Evolutionary conservation across 2,329 filamentous ascomycete genomes (phyloP).

Genomic region (Monosporascus ibericus): DNA sequence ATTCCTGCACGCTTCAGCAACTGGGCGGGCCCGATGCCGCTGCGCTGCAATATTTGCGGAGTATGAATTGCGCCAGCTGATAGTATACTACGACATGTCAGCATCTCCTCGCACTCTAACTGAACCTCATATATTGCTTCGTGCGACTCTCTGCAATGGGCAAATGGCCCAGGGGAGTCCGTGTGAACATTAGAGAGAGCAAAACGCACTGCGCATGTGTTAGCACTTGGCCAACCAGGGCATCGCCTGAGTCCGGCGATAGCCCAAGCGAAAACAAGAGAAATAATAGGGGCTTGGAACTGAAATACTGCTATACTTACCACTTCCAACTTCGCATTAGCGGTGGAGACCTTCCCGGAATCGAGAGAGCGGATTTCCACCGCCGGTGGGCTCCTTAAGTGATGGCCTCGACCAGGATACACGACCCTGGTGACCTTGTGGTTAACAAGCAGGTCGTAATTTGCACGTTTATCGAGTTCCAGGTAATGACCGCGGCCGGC

Average conservation of each 20-base stretch:
- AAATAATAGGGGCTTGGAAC: background rate
- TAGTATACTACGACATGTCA: background rate
- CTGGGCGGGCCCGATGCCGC: background rate
- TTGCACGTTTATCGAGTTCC: constrained; percentile 17
- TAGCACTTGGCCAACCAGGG: background rate
- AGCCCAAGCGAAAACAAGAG: too few species aligned
- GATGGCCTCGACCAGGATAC: constrained; percentile 3
- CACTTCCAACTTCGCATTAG: background rate
- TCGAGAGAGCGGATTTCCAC: background rate
- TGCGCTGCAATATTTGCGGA: background rate
- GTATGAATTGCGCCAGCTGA: background rate
- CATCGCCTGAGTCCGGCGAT: too few species aligned
- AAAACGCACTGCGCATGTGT: background rate
- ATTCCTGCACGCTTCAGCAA: background rate
- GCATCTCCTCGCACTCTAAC: background rate
- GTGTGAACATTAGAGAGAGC: too few species aligned
- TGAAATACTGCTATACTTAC: background rate
- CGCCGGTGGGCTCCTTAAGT: background rate
- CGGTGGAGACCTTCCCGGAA: background rate
- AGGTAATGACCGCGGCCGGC: constrained; percentile 25
- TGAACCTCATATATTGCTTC: too few species aligned
- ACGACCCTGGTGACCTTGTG: constrained; percentile 21
- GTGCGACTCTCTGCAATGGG: too few species aligned
- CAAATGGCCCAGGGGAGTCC: too few species aligned
- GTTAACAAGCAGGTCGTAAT: constrained; percentile 20